A percentile compares a stretch with the other conserved stretches of the same genome.
Evolutionary conservation across 768 basidiomycete genomes (phyloP).

Genomic region (Suillus decipiens): DNA sequence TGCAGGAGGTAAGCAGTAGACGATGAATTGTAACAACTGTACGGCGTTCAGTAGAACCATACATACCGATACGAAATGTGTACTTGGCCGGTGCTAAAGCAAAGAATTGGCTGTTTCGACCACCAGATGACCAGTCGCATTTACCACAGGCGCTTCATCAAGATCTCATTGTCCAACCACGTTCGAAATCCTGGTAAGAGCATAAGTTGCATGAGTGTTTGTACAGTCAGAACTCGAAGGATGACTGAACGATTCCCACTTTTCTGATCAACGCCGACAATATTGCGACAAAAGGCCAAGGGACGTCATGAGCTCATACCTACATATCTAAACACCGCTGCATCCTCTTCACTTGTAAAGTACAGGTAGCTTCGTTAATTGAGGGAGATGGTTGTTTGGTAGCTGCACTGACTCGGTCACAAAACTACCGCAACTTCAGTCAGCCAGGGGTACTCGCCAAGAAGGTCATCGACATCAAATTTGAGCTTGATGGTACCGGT

Average conservation of each 20-base stretch:
- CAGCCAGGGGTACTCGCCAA: no score
- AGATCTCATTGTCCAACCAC: constrained; percentile 21
- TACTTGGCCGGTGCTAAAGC: constrained; percentile 42
- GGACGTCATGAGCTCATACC: no score
- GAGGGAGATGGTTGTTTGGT: no score
- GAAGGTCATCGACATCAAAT: no score
- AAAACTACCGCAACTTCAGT: no score
- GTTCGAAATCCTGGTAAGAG: neutral
- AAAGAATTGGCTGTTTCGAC: constrained; percentile 36
- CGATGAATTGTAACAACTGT: neutral
- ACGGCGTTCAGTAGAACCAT: neutral
- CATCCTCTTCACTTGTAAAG: no score
- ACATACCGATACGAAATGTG: constrained; percentile 34
- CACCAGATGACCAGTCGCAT: constrained; percentile 34
- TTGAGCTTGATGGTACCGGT: no score
- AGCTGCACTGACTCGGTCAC: no score
- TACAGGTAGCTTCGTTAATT: no score
- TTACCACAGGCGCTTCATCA: constrained; percentile 21
- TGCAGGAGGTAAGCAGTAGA: constrained; percentile 10
- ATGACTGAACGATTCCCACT: neutral
- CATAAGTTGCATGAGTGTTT: neutral
- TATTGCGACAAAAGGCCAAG: neutral
- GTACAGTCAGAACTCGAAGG: neutral
- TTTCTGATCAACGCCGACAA: neutral
- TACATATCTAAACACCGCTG: neutral